A percentile compares a stretch with the other conserved stretches of the same genome.
Conservation (phyloP, 2,329 filamentous ascomycete genomes). For the Aspergillus calidoustus region DNA sequence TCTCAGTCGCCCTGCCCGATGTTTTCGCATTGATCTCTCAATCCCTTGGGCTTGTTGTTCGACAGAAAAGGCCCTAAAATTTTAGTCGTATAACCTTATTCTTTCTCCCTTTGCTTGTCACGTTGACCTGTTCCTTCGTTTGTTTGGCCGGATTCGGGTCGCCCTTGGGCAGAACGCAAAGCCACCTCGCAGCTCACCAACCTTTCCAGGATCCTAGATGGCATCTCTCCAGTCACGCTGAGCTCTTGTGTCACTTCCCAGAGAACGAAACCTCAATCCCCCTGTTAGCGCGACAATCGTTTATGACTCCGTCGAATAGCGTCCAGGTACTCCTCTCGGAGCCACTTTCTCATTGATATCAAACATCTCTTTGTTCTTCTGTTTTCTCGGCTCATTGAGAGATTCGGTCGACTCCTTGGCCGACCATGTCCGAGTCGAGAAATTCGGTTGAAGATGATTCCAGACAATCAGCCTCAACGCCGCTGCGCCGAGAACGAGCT, state of each 20-base stretch:
- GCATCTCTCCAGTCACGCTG: not conserved
- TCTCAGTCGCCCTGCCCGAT: not conserved
- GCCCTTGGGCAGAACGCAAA: not conserved
- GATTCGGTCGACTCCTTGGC: constrained; percentile 15
- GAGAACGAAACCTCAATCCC: constrained; percentile 14
- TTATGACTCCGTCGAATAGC: constrained; percentile 18
- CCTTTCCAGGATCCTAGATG: not conserved
- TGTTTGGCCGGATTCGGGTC: not conserved
- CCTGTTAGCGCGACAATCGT: constrained; percentile 2
- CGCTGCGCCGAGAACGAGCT: constrained; percentile 49
- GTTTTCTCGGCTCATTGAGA: constrained; percentile 17
- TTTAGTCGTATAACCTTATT: not conserved
- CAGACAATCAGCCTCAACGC: constrained; percentile 32
- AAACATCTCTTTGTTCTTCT: constrained; percentile 20
- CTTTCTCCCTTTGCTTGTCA: not conserved
- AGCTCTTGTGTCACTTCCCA: constrained; percentile 2
- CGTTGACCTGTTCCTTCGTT: not conserved
- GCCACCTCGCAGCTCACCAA: not conserved
- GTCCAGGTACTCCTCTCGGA: constrained; percentile 25
- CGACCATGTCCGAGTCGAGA: constrained; percentile 38
- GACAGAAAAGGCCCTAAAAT: not conserved
- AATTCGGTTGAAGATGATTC: constrained; percentile 32
- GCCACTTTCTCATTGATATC: constrained; percentile 29
- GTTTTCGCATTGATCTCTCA: not conserved
- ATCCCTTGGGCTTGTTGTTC: not conserved